Conservation (phyloP, 495 filamentous ascomycete species). For the Penicillium psychrofluorescens region DNA sequence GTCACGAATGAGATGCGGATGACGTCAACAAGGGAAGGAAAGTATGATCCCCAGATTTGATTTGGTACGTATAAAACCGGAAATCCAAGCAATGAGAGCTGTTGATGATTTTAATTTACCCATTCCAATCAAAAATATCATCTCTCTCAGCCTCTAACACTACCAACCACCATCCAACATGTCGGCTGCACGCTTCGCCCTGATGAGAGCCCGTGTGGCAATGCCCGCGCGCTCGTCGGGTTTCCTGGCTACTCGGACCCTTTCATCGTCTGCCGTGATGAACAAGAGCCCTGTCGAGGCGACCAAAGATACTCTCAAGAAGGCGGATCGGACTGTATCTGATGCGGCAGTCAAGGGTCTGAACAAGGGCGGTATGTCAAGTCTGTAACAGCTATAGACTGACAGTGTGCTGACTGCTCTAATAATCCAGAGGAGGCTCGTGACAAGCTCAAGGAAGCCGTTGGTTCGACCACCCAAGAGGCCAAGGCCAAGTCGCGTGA, state of each 20-base stretch:
- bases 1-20: too few species aligned
- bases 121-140: not conserved
- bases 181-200: constrained; percentile 14
- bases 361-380: constrained; percentile 47
- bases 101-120: not conserved
- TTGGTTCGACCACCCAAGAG: constrained; percentile 25
- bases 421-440: constrained; percentile 36
- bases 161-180: constrained; percentile 6
- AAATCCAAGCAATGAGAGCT: too few species aligned
- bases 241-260: constrained; percentile 14
- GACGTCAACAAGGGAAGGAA: constrained; percentile 12
- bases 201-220: constrained; percentile 15
- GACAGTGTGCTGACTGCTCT: not conserved
- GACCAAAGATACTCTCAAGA: constrained; percentile 50
- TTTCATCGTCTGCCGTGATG: constrained; percentile 23
- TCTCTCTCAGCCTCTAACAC: not conserved
- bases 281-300: constrained; percentile 37
- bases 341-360: constrained; percentile 55
- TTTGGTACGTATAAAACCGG: too few species aligned
- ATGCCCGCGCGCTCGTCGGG: constrained; percentile 5
- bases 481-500: constrained; percentile 27
- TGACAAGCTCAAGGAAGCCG: constrained; percentile 29
- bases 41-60: not conserved
- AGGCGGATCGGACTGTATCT: constrained; percentile 46
- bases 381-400: not conserved